Base-by-base conservation (phyloP, 2,329 filamentous ascomycete species). In the Scytalidium lignicola region DNA sequence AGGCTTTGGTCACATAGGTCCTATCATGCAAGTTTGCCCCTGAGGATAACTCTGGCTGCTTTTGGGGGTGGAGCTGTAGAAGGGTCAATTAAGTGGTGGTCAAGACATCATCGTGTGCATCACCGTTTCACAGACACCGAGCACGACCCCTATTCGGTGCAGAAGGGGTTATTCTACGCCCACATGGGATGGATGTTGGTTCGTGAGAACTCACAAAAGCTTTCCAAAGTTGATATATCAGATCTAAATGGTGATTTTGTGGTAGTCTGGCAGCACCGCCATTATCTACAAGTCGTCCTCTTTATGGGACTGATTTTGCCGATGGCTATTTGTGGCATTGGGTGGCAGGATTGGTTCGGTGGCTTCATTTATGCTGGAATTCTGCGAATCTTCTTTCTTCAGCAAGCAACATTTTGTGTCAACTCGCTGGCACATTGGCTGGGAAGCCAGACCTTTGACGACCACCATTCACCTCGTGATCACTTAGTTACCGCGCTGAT, bases 41-140 rank as follows among this genome's bases (percentile, higher is more conserved):
- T 93, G 51, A 83, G 85, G 67, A 80, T 91, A 63, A 90, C 86
- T 70, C 81, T 92, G 54, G 87, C 88, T 52, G 82, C 83, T 46
- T 79, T 88, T 53, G 88, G 88, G 51, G 86, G 85, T 60, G 88
- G 86, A 69, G 86, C 88, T 55, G 85, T 91, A 51, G 83, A 93
- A 69, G 88, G 88, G 47, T 92, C 88, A 43, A 85, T 90, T 66
- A 79, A 87, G 66, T 93, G 88, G 88, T 93, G 88, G 88, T 82
- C 87, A 53, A 82, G 86, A 59, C 87, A 85, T 63, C 88, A 93
- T 72, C 85, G 89, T 56, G 86, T 88, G 61, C 88, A 93, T 69
- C 89, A 93, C 76, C 82, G 89, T 58, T 93, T 91, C 69, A 92
- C 88, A 71, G 89, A 93, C 66, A 93, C 89, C 60, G 85, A 90